Evolutionary conservation across 352 stramenopile genomes (phyloP), one percentile per base, ranked within the genome.

Genomic region (Peronospora belbahrii): DNA sequence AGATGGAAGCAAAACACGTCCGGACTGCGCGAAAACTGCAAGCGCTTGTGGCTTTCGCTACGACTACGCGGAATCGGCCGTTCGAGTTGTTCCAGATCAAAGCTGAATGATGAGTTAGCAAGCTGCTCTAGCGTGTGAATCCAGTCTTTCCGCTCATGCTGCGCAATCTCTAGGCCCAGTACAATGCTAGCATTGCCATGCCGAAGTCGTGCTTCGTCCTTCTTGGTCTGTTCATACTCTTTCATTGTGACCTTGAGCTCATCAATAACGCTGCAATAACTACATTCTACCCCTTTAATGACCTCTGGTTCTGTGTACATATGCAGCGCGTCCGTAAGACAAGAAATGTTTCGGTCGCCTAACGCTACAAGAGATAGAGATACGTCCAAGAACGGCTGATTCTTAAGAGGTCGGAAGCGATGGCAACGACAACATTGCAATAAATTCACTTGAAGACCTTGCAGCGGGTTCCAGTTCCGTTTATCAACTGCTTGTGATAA

Each of bases 1-100:
- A 95, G 78, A 45, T 95, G 83, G 42, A 95, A 89, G 52, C 79
- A 89, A 20, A 95, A 85, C 36, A 92, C 76, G 23, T 87, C 72
- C 1, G 81, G 83, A 23, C 73, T 82, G 32, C 81, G 80, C 7
- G 77, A 87, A 17, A 95, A 87, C 52, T 85, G 76, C 22, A 88
- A 52, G 0, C 70, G 70, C 55, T 88, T 91, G 40, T 74, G 57
- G 35, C 68, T 84, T 9, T 78, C 56, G 19, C 62, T 57, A n/a
- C 75, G 61, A 23, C 51, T 70, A 39, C 60, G 68, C 28, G 42
- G 59, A 19, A 80, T 62, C 10, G 52, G 49, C 6, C 56, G 52
- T 42, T 71, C 62, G 5, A 75, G 48, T 20, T 73, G 56, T 11
- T 78, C 64, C 27, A 82, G 30, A 24, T 69, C 51, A 22, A 73